Percentiles rank a stretch among this genome's conserved stretches.
Conservation (phyloP, 2,329 filamentous ascomycete species). For the Penicillium sclerotigenum region DNA sequence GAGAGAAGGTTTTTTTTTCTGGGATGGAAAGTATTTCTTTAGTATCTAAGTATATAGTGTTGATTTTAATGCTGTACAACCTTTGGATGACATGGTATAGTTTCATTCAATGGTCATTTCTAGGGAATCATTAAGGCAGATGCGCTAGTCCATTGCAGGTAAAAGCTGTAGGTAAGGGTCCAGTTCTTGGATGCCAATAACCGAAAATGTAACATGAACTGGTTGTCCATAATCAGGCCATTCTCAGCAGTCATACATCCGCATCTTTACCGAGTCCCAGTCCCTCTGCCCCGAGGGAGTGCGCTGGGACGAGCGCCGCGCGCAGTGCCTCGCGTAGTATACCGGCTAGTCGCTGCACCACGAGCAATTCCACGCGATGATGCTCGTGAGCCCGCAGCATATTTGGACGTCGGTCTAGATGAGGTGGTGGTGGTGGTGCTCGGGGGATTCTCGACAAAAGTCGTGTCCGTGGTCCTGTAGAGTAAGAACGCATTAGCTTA, state of each 20-base stretch:
- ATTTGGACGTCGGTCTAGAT: constrained; percentile 44
- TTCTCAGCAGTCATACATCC: neutral
- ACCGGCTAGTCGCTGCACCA: constrained; percentile 28
- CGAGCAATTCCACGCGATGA: constrained; percentile 26
- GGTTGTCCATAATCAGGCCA: neutral
- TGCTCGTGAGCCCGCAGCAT: constrained; percentile 26
- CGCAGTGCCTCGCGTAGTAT: constrained; percentile 38
- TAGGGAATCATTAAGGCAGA: neutral
- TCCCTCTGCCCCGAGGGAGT: constrained; percentile 40
- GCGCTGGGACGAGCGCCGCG: constrained; percentile 36
- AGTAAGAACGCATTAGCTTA: neutral
- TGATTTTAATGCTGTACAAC: neutral
- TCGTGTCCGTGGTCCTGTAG: constrained; percentile 79
- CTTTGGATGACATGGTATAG: neutral
- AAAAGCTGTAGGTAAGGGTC: neutral
- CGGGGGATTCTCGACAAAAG: constrained; percentile 81
- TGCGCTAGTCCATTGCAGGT: neutral
- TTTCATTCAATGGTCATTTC: constrained; percentile 1
- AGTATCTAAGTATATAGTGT: neutral
- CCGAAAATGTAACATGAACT: neutral
- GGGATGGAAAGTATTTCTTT: neutral
- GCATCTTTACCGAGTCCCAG: constrained; percentile 28
- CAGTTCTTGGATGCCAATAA: neutral
- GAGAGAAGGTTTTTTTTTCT: neutral
- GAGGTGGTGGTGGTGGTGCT: constrained; percentile 37